Evolutionary conservation across 768 basidiomycete genomes (phyloP), one percentile per base, ranked within the genome.

Genomic region (Termitomyces sp.): DNA sequence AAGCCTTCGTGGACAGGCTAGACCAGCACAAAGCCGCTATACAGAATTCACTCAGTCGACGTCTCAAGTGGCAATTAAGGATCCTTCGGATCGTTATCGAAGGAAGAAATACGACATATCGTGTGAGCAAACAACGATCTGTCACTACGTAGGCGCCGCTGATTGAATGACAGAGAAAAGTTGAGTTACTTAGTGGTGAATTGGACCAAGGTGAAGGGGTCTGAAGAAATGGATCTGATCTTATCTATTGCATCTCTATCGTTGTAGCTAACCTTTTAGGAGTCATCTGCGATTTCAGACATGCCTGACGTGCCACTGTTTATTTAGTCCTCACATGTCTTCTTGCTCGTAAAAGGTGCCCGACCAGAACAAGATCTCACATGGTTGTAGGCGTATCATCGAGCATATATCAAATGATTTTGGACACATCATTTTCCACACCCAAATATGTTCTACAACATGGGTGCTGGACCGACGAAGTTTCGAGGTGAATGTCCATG

Each of bases 291-390:
- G 48, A 49, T 36, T 42, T 55, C 12, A 6, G 39, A 44, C 50
- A 44, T 57, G 41, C 52, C 15, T 39, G 45, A 56, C 33, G 16
- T 7, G 13, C 27, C 24, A 42, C 30, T 18, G 9, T 30, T 15
- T 34, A 12, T 12, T 7, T 47, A 30, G 22, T n/a, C 34, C 30
- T 53, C 16, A 41, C 11, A 49, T 18, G 24, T 49, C 22, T 34
- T 44, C 52, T 68, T 81, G 89, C 89, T 87, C 76, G 82, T 85
- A 85, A 36, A 86, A 89, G 88, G 88, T 90, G 87, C 88, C 86
- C 69, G 74, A 65, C 80, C 80, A 83, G 81, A 75, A 61, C 68
- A 78, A 88, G 78, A 66, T 66, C 73, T 75, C 79, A 80, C 76
- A 81, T 81, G 80, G 78, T 70, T 67, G 67, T 57, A 72, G 87